Evolutionary conservation across 129 eudicot species (phyloP).

Genomic region (Flaveria ramosissima): DNA sequence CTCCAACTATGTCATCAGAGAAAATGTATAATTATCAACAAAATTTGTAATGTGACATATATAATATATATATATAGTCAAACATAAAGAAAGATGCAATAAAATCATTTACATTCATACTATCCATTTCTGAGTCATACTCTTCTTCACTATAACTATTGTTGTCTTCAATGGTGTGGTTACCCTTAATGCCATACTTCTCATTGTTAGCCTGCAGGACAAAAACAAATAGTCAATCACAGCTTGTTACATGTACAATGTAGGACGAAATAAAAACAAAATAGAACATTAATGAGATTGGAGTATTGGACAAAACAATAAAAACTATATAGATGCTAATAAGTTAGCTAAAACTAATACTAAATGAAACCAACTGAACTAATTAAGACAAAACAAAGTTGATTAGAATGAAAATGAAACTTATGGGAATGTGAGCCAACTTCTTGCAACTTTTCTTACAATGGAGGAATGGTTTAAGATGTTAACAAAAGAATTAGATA

Average conservation of each 20-base stretch:
- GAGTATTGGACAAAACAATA: too few species aligned
- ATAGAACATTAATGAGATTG: neutral
- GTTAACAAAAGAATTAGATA: too few species aligned
- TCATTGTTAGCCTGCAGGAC: neutral
- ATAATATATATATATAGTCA: slow-evolving; percentile 18
- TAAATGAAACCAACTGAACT: too few species aligned
- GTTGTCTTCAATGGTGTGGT: slow-evolving; percentile 1
- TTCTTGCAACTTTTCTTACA: too few species aligned
- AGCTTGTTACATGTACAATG: neutral
- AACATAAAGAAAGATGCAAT: neutral
- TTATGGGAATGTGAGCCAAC: too few species aligned
- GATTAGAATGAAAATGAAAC: too few species aligned
- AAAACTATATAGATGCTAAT: too few species aligned
- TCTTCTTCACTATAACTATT: slow-evolving; percentile 7
- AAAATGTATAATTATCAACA: neutral
- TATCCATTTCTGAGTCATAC: slow-evolving; percentile 29
- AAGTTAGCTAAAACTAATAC: too few species aligned
- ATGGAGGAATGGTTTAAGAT: too few species aligned
- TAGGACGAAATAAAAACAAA: neutral
- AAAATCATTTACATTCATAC: slow-evolving; percentile 23
- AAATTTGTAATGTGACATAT: neutral
- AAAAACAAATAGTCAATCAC: neutral
- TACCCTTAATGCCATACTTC: slow-evolving; percentile 13
- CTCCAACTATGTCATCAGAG: slow-evolving; percentile 25
- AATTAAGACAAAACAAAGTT: too few species aligned